A percentile compares a stretch with the other conserved stretches of the same genome.
phyloP scores from a whole-genome alignment of 345 rosid species.

The Eucalyptus caleyi region DNA sequence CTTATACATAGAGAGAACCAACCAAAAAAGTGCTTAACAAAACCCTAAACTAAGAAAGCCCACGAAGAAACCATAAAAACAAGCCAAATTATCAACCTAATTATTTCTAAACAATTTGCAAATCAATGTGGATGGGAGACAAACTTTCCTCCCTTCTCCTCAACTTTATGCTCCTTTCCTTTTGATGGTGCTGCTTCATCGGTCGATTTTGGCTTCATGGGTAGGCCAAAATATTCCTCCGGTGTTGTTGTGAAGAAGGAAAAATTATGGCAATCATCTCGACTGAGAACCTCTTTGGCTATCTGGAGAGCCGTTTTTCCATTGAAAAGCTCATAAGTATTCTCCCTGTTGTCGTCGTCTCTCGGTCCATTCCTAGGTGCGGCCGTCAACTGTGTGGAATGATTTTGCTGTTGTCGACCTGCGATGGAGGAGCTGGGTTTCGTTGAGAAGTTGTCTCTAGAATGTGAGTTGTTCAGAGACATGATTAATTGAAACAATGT shows the following conservation, averaged over 20 bases:
- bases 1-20: no score
- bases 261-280: not conserved
- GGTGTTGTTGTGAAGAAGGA: not conserved
- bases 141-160: not conserved
- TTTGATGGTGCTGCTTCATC: not conserved
- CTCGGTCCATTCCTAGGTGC: not conserved
- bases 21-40: no score
- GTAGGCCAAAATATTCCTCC: not conserved
- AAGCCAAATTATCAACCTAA: not conserved
- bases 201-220: not conserved
- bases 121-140: not conserved
- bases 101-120: not conserved
- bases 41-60: no score
- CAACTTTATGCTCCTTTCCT: not conserved
- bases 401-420: not conserved
- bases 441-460: not conserved
- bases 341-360: not conserved
- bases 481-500: no score
- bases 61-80: not conserved
- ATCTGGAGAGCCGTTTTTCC: not conserved
- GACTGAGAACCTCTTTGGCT: not conserved
- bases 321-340: not conserved
- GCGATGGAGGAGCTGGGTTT: not conserved
- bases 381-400: not conserved
- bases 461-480: no score